Evolutionary conservation across 805 yeast species (phyloP), one percentile per base, ranked within the genome.

Genomic region (Cephaloascus albidus): DNA sequence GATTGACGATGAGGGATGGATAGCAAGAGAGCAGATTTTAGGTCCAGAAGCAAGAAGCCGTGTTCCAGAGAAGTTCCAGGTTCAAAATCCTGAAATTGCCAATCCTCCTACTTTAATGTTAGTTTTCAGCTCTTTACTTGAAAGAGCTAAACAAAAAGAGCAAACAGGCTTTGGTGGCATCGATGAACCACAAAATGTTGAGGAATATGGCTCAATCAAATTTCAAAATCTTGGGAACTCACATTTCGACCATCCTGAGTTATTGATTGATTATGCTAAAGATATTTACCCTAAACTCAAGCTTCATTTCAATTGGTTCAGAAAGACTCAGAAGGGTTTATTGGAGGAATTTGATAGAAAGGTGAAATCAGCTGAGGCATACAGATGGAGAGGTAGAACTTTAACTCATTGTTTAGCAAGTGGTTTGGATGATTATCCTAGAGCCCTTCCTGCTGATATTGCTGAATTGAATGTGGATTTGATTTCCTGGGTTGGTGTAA

Each of bases 371-470:
- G 53, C 57, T 5, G 96, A 88, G 54, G 84, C 79, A 0, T 93
- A 83, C 56, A 70, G 95, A 55, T 93, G 98, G 98, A 74, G 87
- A 42, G 98, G 97, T 4, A 76, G 97, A 47, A 85, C 96, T 0
- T 64, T 69, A 17, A 74, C 80, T 3, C 96, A 86, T 51, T 85
- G 95, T 55, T 67, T 90, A 39, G 93, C 98, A 6, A 82, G 94
- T 58, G 98, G 98, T 0, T 57, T 93, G 30, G 98, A 93, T 58
- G 98, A 93, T 54, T 93, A 89, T 53, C 98, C 98, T 28, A 74
- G 98, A 45, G 81, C 88, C 1, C 63, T 66, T 20, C 76, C 74
- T 4, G 90, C 94, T 2, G 96, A 87, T 57, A 70, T 80, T 33
- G 94, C 94, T 1, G 98, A 93, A 60, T 66, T 93, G 37, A 84